Evolutionary conservation across 768 basidiomycete genomes (phyloP), one percentile per base, ranked within the genome.

Genomic region (Mycena chlorophos): DNA sequence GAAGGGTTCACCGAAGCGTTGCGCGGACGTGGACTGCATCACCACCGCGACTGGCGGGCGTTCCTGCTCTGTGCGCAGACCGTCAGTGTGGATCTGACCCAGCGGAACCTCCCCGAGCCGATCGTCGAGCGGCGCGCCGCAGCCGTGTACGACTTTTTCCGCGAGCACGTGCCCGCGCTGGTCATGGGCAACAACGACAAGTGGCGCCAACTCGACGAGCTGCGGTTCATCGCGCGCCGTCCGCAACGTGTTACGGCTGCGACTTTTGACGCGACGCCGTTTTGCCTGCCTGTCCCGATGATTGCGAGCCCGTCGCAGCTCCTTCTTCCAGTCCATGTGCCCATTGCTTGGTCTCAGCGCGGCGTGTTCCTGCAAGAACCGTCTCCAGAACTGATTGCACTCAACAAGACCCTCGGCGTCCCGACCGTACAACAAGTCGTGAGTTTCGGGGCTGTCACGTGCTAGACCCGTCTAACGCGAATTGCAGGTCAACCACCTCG

Each of bases 401-500:
- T 62, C 14, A 62, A 62, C 10, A 2, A 28, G 22, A 51, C 60
- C 3, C 47, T 62, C 3, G 60, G 60, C 20, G 42, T 58, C 39
- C 60, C 60, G n/a, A 58, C 53, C n/a, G 56, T 37, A 8, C n/a
- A 1, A 16, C 53, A 62, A 58, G 56, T 62, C 45, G 60, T 58
- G 48, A 46, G 56, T 38, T 29, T 14, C 13, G 10, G 30, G 23
- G 8, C 1, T 28, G 16, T 12, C 37, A 8, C 14, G 2, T 8
- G 20, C 14, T n/a, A 5, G 17, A 27, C 8, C 28, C 52, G 26
- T 51, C 20, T 6, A 17, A 4, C 3, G 2, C n/a, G n/a, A n/a
- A 8, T 8, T 12, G 13, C 34, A 82, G 80, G 70, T 80, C 0
- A 61, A 66, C 2, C 80, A 81, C 60, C 69, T 82, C 2, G 54